Conservation (phyloP, 768 basidiomycete species). For the Mycena sanguinolenta region DNA sequence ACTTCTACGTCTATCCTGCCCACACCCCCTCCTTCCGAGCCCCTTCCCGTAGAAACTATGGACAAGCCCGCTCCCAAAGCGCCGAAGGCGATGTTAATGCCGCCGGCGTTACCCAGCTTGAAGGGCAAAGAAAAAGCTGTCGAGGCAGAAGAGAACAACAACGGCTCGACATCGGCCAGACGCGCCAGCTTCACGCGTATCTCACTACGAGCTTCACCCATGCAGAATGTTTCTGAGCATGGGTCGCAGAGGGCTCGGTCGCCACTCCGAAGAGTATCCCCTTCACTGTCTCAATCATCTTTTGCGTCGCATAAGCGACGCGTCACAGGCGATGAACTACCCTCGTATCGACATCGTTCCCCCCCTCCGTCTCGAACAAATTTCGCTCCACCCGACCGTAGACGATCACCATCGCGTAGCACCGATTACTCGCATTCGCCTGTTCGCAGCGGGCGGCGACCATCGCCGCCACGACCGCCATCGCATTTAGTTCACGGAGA, state of each 20-base stretch:
- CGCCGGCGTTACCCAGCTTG: constrained; percentile 2
- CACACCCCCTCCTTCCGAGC: constrained; percentile 26
- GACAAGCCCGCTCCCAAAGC: constrained; percentile 25
- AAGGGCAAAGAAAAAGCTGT: constrained; percentile 32
- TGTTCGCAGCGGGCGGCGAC: constrained; percentile 1
- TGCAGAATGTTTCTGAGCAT: background rate
- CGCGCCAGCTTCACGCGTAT: constrained; percentile 5
- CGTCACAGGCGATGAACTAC: constrained; percentile 14
- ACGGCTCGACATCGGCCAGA: background rate
- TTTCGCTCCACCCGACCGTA: constrained; percentile 2
- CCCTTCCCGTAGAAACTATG: constrained; percentile 9
- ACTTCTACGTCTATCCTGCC: constrained; percentile 31
- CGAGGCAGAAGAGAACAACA: background rate
- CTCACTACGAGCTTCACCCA: constrained; percentile 10
- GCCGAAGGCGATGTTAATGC: constrained; percentile 19
- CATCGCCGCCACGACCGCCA: background rate
- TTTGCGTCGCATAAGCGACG: constrained; percentile 2
- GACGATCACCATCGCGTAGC: constrained; percentile 15
- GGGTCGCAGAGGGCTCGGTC: constrained; percentile 1
- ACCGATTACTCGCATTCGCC: constrained; percentile 14
- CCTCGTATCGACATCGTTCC: constrained; percentile 16
- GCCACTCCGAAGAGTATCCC: constrained; percentile 13
- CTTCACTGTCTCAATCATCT: constrained; percentile 16
- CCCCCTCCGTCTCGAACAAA: constrained; percentile 18
- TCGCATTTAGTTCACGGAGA: constrained; percentile 3